phyloP scores from a whole-genome alignment of 208 protist genomes.

The Trichomonas gallinae region DNA sequence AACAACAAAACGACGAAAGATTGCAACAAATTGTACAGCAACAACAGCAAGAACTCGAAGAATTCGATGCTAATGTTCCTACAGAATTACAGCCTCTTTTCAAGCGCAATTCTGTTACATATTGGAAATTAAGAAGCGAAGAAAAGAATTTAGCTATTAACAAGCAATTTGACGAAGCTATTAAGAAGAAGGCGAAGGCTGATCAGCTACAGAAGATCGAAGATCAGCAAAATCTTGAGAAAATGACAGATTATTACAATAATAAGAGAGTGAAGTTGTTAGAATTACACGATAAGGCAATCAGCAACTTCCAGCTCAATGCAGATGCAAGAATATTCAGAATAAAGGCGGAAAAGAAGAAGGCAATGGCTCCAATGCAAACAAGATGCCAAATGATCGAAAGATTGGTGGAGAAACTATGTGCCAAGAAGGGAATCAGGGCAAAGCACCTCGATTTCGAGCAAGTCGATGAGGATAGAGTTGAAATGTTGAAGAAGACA shows the following conservation, averaged over 20 bases:
- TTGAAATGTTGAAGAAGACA: not conserved
- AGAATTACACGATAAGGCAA: not conserved
- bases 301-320: not conserved
- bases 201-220: not conserved
- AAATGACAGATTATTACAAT: not conserved
- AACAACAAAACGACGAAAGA: not conserved
- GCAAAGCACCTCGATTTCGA: not conserved
- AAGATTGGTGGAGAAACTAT: not conserved
- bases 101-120: not conserved
- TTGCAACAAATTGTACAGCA: not conserved
- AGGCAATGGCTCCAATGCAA: not conserved
- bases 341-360: not conserved
- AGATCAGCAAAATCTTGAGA: not conserved
- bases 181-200: not conserved
- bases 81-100: not conserved
- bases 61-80: not conserved
- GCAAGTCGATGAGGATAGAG: not conserved
- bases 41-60: not conserved
- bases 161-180: not conserved
- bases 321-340: not conserved
- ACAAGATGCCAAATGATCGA: not conserved
- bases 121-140: not conserved
- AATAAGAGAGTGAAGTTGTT: not conserved
- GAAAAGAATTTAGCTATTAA: not conserved
- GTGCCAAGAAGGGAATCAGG: not conserved